Evolutionary conservation across 2,329 filamentous ascomycete genomes (phyloP), one percentile per base, ranked within the genome.

Genomic region (Colletotrichum musae): DNA sequence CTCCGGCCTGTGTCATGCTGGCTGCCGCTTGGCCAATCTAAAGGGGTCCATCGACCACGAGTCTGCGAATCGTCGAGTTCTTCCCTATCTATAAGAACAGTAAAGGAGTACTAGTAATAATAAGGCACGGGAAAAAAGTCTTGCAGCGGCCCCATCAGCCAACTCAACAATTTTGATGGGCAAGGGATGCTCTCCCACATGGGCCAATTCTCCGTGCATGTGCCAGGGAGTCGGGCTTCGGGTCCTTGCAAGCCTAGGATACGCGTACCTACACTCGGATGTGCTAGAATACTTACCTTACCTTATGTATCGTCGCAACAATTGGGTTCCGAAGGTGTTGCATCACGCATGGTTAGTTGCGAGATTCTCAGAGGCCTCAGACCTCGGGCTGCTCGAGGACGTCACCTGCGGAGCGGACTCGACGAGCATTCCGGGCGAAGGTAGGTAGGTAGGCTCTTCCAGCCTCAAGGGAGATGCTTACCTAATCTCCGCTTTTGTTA

Each of bases 131-230:
- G 32, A 10, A 36, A 36, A 36, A 36, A 36, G 32, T 21, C 50
- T 48, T 21, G 64, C 48, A 45, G 53, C 43, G 50, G 16, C 45
- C 13, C 28, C 28, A 53, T 52, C 45, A 32, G 57, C 51, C 58
- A 65, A 59, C 65, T 59, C 65, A 65, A 51, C 66, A 68, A 5
- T 50, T 65, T 68, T 43, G 66, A 21, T 59, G 45, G 51, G 47
- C 48, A 68, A 45, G 54, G 60, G 28, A 65, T 53, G 60, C 54
- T 65, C 28, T 54, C n/a, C 59, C 47, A 64, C 26, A 51, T 18
- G 24, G 43, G 21, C 45, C 45, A 5, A 51, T 50, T 10, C 41
- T 36, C 32, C 32, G 32, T 36, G 32, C 32, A 24, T 24, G 21
- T 24, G 21, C 21, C 21, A 48, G 51, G 48, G 16, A 21, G 16